phyloP scores from a whole-genome alignment of 2,329 filamentous ascomycete genomes.

The Neurospora sp. region DNA sequence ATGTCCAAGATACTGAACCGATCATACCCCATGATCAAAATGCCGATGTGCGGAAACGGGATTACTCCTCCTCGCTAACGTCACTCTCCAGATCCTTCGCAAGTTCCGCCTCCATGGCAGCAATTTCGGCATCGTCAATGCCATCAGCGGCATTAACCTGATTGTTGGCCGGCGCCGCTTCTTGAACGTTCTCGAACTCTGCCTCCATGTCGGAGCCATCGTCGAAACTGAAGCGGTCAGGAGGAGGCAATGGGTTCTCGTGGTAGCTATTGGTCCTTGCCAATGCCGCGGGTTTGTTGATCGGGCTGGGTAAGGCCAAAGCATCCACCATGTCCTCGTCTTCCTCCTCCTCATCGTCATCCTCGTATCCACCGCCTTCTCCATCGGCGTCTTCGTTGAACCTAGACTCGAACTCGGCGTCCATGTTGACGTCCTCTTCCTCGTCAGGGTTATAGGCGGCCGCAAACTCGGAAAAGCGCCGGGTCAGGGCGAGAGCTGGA shows the following conservation, averaged over 20 bases:
- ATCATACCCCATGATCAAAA: background rate
- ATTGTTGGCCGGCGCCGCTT: slow-evolving; percentile 14
- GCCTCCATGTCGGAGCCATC: slow-evolving; percentile 20
- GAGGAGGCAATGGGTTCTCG: background rate
- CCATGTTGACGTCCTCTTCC: slow-evolving; percentile 31
- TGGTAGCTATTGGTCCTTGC: background rate
- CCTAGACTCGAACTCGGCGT: background rate
- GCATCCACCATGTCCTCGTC: slow-evolving; percentile 26
- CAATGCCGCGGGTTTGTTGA: slow-evolving; percentile 24
- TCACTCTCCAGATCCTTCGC: slow-evolving; percentile 53
- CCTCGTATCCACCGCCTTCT: slow-evolving; percentile 3
- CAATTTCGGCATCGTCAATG: slow-evolving; percentile 13
- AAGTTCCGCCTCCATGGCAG: slow-evolving; percentile 41
- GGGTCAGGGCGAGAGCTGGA: slow-evolving; percentile 31
- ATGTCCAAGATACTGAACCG: background rate
- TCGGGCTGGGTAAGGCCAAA: slow-evolving; percentile 45
- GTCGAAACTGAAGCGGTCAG: background rate
- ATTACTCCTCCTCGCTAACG: slow-evolving; percentile 57
- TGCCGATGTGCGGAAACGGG: background rate
- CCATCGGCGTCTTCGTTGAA: slow-evolving; percentile 26
- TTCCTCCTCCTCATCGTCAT: slow-evolving; percentile 18
- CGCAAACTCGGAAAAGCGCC: slow-evolving; percentile 44
- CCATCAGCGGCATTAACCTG: slow-evolving; percentile 22
- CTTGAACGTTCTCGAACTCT: slow-evolving; percentile 27
- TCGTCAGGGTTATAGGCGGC: slow-evolving; percentile 29